Evolutionary conservation across 257 asterid species (phyloP).

Genomic region (Nicotiana knightiana): DNA sequence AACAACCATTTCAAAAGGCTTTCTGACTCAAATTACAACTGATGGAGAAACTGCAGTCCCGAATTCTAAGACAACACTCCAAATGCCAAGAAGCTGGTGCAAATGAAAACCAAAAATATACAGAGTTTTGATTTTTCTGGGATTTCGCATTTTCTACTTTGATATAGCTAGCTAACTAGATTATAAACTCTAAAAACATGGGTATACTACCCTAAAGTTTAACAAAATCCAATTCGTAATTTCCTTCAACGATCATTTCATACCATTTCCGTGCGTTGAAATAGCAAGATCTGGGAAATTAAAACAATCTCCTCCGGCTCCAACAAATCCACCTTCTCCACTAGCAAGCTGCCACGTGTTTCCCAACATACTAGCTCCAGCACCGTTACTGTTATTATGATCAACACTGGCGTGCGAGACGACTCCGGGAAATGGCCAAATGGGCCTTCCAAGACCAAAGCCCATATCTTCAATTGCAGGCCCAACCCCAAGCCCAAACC

Average conservation of each 20-base stretch:
- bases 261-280: slow-evolving; percentile 47
- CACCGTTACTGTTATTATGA: slow-evolving; percentile 29
- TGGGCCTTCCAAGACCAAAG: slow-evolving; percentile 55
- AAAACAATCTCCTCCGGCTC: slow-evolving; percentile 42
- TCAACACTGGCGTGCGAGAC: slow-evolving; percentile 1
- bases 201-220: background rate
- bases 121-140: background rate
- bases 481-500: slow-evolving; percentile 52
- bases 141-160: slow-evolving; percentile 7
- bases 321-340: slow-evolving; percentile 42
- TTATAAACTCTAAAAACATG: slow-evolving; percentile 1
- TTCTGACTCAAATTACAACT: background rate
- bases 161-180: background rate
- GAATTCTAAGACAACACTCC: background rate
- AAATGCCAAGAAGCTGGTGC: background rate
- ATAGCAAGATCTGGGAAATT: slow-evolving; percentile 64
- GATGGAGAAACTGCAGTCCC: slow-evolving; percentile 3
- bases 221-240: background rate
- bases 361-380: slow-evolving; percentile 17
- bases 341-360: slow-evolving; percentile 68
- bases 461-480: slow-evolving; percentile 54
- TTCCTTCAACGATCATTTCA: slow-evolving; percentile 29
- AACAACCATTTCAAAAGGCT: background rate
- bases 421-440: slow-evolving; percentile 54
- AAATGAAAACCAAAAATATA: background rate